phyloP scores from a whole-genome alignment of 2,329 filamentous ascomycete genomes.

The Epichloe gansuensis region DNA sequence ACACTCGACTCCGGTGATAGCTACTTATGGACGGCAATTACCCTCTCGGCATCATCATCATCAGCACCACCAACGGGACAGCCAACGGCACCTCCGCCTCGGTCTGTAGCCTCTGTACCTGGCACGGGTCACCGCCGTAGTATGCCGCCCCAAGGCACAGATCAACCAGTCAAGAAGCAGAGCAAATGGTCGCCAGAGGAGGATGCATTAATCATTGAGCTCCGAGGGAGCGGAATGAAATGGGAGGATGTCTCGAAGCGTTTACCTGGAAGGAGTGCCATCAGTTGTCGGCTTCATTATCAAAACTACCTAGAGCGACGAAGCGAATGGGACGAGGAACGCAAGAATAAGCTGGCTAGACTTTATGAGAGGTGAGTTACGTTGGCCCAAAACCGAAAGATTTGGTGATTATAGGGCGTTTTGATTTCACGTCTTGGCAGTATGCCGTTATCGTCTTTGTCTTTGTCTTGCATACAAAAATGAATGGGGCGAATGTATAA shows the following conservation, averaged over 20 bases:
- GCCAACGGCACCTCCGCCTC: background rate
- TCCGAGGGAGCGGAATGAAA: constrained; percentile 86
- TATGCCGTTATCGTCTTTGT: no score
- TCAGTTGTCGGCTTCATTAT: constrained; percentile 89
- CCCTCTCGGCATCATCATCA: constrained; percentile 1
- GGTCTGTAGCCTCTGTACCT: constrained; percentile 20
- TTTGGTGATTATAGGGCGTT: background rate
- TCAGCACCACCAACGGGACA: background rate
- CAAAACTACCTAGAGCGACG: constrained; percentile 93
- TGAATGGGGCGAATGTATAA: no score
- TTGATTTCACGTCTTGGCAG: no score
- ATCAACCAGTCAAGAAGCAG: constrained; percentile 79
- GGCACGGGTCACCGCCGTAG: constrained; percentile 21
- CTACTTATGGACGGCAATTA: constrained; percentile 13
- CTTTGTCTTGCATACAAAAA: no score
- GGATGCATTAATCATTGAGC: constrained; percentile 84
- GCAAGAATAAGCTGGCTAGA: constrained; percentile 90
- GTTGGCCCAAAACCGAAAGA: background rate
- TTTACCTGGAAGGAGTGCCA: constrained; percentile 79
- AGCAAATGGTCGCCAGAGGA: constrained; percentile 95
- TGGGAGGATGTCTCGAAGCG: constrained; percentile 97
- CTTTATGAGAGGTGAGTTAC: constrained; percentile 78
- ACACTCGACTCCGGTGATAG: constrained; percentile 8
- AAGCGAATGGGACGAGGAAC: constrained; percentile 93
- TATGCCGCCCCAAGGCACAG: constrained; percentile 36